Evolutionary conservation across 345 rosid genomes (phyloP), one percentile per base, ranked within the genome.

Genomic region (Eucalyptus marginata): DNA sequence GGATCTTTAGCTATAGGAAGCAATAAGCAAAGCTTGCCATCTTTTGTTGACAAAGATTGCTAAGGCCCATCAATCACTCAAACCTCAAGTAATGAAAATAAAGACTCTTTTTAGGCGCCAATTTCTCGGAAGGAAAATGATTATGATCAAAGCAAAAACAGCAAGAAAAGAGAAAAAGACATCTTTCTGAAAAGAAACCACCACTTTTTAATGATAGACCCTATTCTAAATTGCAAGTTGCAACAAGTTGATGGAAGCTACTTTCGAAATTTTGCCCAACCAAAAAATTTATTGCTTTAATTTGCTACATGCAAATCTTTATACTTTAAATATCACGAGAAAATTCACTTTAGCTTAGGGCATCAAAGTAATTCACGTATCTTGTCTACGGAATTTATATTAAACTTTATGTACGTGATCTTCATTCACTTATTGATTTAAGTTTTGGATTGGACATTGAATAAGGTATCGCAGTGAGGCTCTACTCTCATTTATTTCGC

Each of bases 61-160:
- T 47, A 47, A 47, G 49, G 13, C 49, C 49, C 7, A 15, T 25
- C 52, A 50, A 50, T 15, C 0, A 0, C 10, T 58, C 52, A 5
- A 50, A 18, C 0, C 18, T 50, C 7, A 50, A 50, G 52, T 0
- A 50, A 50, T 15, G 18, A 50, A 5, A 24, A 25, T 10, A 25
- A 58, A 15, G 0, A 50, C 52, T 50, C 3, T 50, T 15, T 50
- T 0, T 50, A 50, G 20, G 52, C 0, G 0, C 1, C 20, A 51
- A 51, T 51, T 16, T 1, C 4, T 16, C 0, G 8, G 54, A 20
- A 16, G 54, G 20, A 51, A 50, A 49, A 50, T 16, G 54, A 50
- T 50, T 16, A 50, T 16, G 7, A 50, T 50, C 20, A 16, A 14
- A 50, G 54, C 54, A 50, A 50, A 15, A 50, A 50, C 0, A 50